These are phyloP conservation scores for Castanea sativa DNA, from an alignment of 306 rosid species.

Conservation along the genomic window DNA sequence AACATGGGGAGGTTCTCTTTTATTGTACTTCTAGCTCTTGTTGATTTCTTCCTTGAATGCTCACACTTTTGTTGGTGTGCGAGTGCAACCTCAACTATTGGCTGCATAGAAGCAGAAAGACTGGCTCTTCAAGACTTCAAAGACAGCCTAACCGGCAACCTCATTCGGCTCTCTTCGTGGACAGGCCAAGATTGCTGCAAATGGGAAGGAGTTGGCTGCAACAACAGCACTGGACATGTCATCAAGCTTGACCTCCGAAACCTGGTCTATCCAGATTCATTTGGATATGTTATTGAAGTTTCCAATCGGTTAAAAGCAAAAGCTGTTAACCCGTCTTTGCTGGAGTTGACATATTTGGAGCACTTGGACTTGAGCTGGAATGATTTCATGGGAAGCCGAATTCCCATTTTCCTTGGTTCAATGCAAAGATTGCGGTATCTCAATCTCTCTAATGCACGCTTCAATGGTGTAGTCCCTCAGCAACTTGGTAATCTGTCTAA, in stretches of 20 bases:
- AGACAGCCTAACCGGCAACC: background rate
- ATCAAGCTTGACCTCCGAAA: conserved; percentile 12
- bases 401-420: conserved; percentile 4
- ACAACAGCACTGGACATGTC: conserved; percentile 1
- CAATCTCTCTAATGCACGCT: conserved; percentile 10
- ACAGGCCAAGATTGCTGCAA: conserved; percentile 6
- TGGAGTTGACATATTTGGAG: conserved; percentile 9
- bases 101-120: conserved; percentile 17
- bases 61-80: background rate
- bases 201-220: conserved; percentile 15
- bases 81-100: background rate
- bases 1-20: background rate
- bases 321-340: background rate
- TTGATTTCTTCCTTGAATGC: background rate
- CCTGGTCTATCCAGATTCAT: conserved; percentile 3
- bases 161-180: conserved; percentile 10
- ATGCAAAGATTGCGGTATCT: conserved; percentile 3
- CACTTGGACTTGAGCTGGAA: conserved; percentile 13
- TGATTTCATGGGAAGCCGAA: conserved; percentile 4
- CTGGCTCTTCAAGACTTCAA: conserved; percentile 8
- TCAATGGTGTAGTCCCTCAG: conserved; percentile 1
- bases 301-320: conserved; percentile 1
- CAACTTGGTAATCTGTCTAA: background rate
- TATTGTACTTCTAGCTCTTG: background rate
- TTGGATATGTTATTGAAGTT: background rate